Evolutionary conservation across 2,329 filamentous ascomycete genomes (phyloP), one percentile per base, ranked within the genome.

Genomic region (Claviceps citrina): DNA sequence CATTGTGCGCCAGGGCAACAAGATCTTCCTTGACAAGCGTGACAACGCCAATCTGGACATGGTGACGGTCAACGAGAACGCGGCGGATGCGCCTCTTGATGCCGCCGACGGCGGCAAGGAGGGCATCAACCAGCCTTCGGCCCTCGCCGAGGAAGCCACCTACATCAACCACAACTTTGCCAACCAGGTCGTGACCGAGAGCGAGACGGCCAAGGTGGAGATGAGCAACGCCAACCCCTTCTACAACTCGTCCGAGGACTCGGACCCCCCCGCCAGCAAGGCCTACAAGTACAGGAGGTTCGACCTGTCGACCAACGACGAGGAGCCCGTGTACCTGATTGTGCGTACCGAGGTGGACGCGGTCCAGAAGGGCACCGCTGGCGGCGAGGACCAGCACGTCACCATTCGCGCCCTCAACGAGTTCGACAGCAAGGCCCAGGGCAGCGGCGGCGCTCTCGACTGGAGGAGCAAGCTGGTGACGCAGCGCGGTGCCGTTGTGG

Each of bases 111-210:
- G 84, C 54, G 86, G 84, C 69, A 93, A 94, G 67, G 91, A 98
- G 59, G 70, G 74, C 49, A 81, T 98, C 65, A 98, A 98, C 75
- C 86, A 86, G 56, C 91, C 91, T n/a, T 67, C 70, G 41, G 85
- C 87, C 40, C 78, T 98, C 43, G 89, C 93, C 55, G 81, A 95
- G 62, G 91, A 98, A 67, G 91, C 91, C 41, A 98, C 91, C 39
- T 93, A 95, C 70, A 98, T 98, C 75, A 98, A 98, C 76, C 91
- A 96, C 74, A 93, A 96, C 71, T 98, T 98, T 63, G 83, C 85
- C 51, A 84, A 93, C 63, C 91, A 98, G 70, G 85, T 93, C 38
- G 87, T 98, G 49, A 64, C 76, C 52, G 91, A 98, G 69, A 81
- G 72, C 51, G 76, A 85, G 47, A 71, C 67, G 46, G 68, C 76